These are phyloP conservation scores for Botryotinia convoluta DNA, from an alignment of 2,329 filamentous ascomycete species.

Conservation along the genomic window DNA sequence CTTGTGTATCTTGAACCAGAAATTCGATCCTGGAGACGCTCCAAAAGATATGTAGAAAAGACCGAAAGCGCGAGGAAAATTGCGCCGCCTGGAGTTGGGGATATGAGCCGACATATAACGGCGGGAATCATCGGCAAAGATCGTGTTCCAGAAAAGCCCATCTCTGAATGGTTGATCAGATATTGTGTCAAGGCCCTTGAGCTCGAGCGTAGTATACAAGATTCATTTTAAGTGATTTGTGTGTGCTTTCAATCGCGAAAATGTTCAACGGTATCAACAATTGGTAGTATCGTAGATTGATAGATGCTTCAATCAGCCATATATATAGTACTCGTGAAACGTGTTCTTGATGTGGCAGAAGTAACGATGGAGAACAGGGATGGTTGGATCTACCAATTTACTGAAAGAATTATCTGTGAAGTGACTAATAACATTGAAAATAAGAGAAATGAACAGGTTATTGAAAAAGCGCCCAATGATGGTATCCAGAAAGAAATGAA, in stretches of 20 bases:
- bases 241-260: neutral
- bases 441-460: neutral
- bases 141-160: neutral
- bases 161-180: neutral
- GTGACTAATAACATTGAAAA: neutral
- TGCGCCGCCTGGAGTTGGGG: neutral
- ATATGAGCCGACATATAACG: neutral
- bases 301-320: neutral
- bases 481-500: neutral
- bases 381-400: neutral
- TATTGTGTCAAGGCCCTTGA: neutral
- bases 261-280: neutral
- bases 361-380: neutral
- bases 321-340: neutral
- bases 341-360: neutral
- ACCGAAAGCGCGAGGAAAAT: neutral
- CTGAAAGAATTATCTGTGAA: neutral
- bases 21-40: neutral
- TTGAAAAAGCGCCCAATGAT: no score
- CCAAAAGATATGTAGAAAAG: neutral
- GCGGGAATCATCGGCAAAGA: neutral
- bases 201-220: neutral
- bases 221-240: neutral
- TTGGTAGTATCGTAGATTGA: neutral
- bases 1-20: neutral